phyloP scores from a whole-genome alignment of 306 rosid genomes.

The Hippophae rhamnoides region DNA sequence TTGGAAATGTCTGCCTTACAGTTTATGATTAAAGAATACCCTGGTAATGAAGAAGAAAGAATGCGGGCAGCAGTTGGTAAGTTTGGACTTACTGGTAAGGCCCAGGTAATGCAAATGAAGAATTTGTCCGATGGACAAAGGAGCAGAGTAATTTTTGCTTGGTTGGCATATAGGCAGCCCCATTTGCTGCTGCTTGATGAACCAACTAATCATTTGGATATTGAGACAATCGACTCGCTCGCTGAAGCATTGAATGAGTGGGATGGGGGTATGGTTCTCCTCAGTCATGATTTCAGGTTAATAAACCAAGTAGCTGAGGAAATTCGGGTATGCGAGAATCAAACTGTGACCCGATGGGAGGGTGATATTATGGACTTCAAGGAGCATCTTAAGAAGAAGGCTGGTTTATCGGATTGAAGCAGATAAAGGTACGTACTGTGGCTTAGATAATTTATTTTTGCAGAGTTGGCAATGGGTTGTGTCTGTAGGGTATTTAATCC shows the following conservation, averaged over 20 bases:
- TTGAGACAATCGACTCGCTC: slow-evolving; percentile 86
- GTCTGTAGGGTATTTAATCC: too few species aligned
- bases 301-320: slow-evolving; percentile 94
- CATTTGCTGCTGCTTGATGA: slow-evolving; percentile 84
- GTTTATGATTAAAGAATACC: slow-evolving; percentile 81
- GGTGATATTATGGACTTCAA: slow-evolving; percentile 95
- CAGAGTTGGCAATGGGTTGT: too few species aligned
- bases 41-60: slow-evolving; percentile 91
- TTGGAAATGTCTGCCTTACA: slow-evolving; percentile 74
- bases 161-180: slow-evolving; percentile 95
- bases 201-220: slow-evolving; percentile 96
- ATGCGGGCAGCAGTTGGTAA: slow-evolving; percentile 93
- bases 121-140: slow-evolving; percentile 94
- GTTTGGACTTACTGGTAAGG: slow-evolving; percentile 90
- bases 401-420: slow-evolving; percentile 55
- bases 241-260: slow-evolving; percentile 97
- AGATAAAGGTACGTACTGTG: too few species aligned
- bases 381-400: slow-evolving; percentile 63
- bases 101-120: slow-evolving; percentile 97
- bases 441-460: too few species aligned
- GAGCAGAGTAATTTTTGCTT: slow-evolving; percentile 87
- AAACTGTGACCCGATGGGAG: slow-evolving; percentile 75
- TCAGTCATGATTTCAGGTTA: slow-evolving; percentile 97
- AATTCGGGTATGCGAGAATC: slow-evolving; percentile 95
- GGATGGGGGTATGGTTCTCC: slow-evolving; percentile 98